These are phyloP conservation scores for Cercospora citrullina DNA, from an alignment of 2,329 filamentous ascomycete genomes.

Conservation along the genomic window DNA sequence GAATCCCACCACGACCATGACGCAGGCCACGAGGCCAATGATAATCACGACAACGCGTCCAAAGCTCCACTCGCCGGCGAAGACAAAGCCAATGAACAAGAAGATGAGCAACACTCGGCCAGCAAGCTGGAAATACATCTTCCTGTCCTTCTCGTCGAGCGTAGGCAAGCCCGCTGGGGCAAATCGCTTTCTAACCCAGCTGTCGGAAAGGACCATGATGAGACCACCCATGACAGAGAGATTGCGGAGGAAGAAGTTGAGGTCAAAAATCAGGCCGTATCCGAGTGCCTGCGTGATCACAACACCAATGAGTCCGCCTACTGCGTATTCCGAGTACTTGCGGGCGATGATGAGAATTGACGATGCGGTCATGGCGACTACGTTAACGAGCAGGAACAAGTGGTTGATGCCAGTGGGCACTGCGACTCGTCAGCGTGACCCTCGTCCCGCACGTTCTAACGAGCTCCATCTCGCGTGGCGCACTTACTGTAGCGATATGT, in stretches of 20 bases:
- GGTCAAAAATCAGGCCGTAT: conserved; percentile 96
- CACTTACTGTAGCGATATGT: conserved; percentile 89
- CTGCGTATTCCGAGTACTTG: conserved; percentile 90
- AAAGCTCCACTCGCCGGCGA: conserved; percentile 88
- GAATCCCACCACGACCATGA: conserved; percentile 99
- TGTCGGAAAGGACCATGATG: conserved; percentile 96
- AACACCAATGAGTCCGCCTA: conserved; percentile 83
- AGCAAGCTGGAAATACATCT: conserved; percentile 99
- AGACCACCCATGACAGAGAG: conserved; percentile 95
- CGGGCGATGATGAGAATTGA: conserved; percentile 86
- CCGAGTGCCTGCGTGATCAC: conserved; percentile 92
- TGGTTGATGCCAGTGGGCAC: conserved; percentile 88
- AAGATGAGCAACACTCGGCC: conserved; percentile 95
- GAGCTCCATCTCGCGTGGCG: background rate
- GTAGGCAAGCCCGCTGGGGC: conserved; percentile 91
- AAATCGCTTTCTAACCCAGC: conserved; percentile 96
- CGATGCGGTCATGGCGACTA: conserved; percentile 73
- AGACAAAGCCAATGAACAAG: conserved; percentile 94
- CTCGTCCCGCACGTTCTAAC: background rate
- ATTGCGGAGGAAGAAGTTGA: conserved; percentile 99
- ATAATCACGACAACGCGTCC: conserved; percentile 83
- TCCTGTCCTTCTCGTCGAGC: conserved; percentile 98
- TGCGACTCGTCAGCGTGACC: conserved; percentile 43
- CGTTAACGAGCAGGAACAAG: conserved; percentile 86
- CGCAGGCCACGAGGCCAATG: conserved; percentile 83